Base-by-base conservation (phyloP, 139 green algal genomes). In the Tetraselmis striata region DNA sequence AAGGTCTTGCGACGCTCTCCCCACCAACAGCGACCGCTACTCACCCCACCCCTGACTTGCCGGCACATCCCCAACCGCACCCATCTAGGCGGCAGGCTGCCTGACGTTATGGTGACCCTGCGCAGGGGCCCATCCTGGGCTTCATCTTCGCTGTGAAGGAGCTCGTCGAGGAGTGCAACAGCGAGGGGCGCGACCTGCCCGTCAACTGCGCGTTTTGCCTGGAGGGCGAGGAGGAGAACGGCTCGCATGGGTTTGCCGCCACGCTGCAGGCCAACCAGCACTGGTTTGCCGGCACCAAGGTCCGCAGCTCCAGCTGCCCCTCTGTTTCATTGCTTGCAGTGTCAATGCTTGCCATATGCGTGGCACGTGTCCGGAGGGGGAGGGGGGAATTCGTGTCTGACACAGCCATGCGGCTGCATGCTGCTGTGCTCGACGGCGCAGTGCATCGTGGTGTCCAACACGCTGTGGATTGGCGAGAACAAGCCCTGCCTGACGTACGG, bases 401-500 rank as follows among this genome's bases (percentile, higher is more conserved):
- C n/a, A n/a, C n/a, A n/a, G n/a, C n/a, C n/a, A n/a, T n/a, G n/a
- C n/a, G n/a, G n/a, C n/a, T n/a, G n/a, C n/a, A n/a, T n/a, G n/a
- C n/a, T n/a, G n/a, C n/a, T n/a, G n/a, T n/a, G n/a, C n/a, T n/a
- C n/a, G n/a, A n/a, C 45, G 5, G 45, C 45, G 45, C 30, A 84
- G 30, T 23, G 88, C 1, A 92, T 98, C 30, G 79, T 99, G 59
- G 96, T 98, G 84, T 91, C 82, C 86, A 98, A 98, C 90, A 96
- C 95, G 82, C 83, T 93, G 32, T 98, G 94, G 94, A 92, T 98
- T 77, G 95, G 94, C 5, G 96, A 99, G 87, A 86, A 88, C 32
- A 76, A 91, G 83, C 96, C 96, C 1, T 99, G 96, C 90, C 85
- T 99, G n/a, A 98, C 94, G 0, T 98, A 97, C 85, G 96, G 96